These are phyloP conservation scores for Abelmoschus esculentus DNA, from an alignment of 345 rosid genomes.

Conservation along the genomic window DNA sequence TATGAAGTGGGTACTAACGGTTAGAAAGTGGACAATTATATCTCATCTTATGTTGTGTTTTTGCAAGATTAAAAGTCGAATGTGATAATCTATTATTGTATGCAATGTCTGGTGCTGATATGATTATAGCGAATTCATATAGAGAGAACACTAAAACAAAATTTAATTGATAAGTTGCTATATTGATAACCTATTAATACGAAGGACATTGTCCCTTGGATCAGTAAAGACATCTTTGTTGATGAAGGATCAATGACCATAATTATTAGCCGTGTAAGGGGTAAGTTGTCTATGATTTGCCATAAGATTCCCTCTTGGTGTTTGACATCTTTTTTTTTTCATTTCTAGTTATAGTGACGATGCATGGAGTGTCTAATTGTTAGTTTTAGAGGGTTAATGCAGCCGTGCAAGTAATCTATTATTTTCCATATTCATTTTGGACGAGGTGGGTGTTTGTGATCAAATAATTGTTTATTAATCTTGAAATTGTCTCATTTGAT, in stretches of 20 bases:
- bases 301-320: not conserved
- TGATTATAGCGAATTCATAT: not conserved
- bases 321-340: not conserved
- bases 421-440: not conserved
- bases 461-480: conserved; percentile 12
- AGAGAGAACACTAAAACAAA: not conserved
- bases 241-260: not conserved
- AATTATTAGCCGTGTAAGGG: not conserved
- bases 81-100: not conserved
- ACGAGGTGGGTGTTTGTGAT: not conserved
- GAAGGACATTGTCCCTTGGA: not conserved
- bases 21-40: not conserved
- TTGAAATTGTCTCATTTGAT: conserved; percentile 26
- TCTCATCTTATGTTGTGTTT: not conserved
- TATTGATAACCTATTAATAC: not conserved
- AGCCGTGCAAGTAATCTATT: conserved; percentile 1
- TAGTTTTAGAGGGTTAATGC: not conserved
- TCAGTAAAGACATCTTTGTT: not conserved
- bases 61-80: not conserved
- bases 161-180: not conserved
- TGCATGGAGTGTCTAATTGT: not conserved
- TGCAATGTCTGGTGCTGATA: not conserved
- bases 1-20: not conserved
- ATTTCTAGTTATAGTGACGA: not conserved
- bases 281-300: not conserved